Base-by-base conservation (phyloP, 345 rosid genomes). In the Arabidopsis arenosa region DNA sequence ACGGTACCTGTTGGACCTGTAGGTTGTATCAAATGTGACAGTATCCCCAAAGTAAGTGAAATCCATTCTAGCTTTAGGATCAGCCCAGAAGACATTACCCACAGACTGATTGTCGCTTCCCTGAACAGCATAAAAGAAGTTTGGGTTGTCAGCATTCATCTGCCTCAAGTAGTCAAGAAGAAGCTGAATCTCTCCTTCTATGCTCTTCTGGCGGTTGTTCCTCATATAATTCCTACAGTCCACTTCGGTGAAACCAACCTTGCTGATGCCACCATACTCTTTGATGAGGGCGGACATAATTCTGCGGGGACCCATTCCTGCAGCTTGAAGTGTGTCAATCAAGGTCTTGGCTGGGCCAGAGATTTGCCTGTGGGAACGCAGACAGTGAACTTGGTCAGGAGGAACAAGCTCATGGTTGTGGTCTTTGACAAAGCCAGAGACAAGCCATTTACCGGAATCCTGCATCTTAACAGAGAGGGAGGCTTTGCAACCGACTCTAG, bases 211-310 rank as follows among this genome's bases (percentile, higher is more conserved):
- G 18, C 86, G 74, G 51, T 82, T 83, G 70, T 80, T 85, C 76
- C 89, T 80, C 89, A 85, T 85, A 17, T 85, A 85, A 60, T 85
- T 85, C 73, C 86, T 81, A 63, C 89, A 86, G 72, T 86, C 89
- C 49, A 82, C 86, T 67, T 84, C 87, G 0, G 89, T 86, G 69
- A 86, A 86, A 17, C 87, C 89, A 57, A 86, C 87, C 59, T 81
- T 86, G 67, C 85, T 86, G 28, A 86, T 86, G 40, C 89, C 89
- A 72, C 87, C 87, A 51, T 82, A 84, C 70, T 86, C 89, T 73
- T 86, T 86, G 58, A 86, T 84, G 14, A 84, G 68, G 21, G 84
- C 86, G 3, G 87, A 86, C 89, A 86, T 86, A 23, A 84, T 86
- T 79, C 85, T 77, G 26, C 89, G 86, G 57, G 89, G 87, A 5